Evolutionary conservation across 148 eudicot species (phyloP).

Genomic region (Silene latifolia): DNA sequence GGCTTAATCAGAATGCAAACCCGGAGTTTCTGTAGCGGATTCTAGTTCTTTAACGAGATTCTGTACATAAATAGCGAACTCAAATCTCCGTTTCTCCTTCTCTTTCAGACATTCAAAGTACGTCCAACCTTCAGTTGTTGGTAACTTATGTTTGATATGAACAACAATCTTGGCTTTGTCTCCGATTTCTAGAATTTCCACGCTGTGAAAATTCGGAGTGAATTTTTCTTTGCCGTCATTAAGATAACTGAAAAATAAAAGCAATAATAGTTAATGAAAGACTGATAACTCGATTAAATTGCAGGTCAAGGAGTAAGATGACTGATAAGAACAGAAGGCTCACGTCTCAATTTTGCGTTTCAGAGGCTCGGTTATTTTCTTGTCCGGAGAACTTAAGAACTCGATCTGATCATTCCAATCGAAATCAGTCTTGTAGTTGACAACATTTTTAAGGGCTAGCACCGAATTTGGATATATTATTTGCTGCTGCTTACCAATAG

Average conservation of each 20-base stretch:
- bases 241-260: neutral
- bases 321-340: neutral
- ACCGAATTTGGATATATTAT: constrained; percentile 14
- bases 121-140: neutral
- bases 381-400: neutral
- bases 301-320: neutral
- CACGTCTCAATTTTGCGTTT: neutral
- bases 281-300: neutral
- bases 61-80: constrained; percentile 6
- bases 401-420: constrained; percentile 12
- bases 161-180: neutral
- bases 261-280: neutral
- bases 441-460: neutral
- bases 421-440: constrained; percentile 13
- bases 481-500: neutral
- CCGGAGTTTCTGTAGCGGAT: neutral
- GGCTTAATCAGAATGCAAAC: neutral
- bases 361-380: neutral
- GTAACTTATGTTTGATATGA: neutral
- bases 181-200: neutral
- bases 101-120: constrained; percentile 14
- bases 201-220: neutral
- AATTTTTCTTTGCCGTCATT: too few relatives aligned
- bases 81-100: constrained; percentile 1
- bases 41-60: neutral